Percentiles rank a stretch among this genome's conserved stretches.
Conservation (phyloP, 2,329 filamentous ascomycete genomes). For the Byssothecium circinans region DNA sequence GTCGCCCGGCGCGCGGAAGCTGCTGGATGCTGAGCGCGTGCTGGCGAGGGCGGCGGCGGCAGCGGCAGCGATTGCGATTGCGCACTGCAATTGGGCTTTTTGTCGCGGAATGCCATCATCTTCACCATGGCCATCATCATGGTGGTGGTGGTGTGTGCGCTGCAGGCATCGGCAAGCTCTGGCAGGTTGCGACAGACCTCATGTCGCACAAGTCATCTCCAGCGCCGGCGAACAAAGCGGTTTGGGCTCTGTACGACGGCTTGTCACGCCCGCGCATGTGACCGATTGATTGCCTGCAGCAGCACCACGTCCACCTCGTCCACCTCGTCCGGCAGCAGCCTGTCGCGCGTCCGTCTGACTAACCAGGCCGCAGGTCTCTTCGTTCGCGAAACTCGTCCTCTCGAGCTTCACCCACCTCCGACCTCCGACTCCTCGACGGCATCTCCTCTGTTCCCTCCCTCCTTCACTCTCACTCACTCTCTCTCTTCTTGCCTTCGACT, state of each 20-base stretch:
- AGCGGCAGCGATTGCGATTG: no score
- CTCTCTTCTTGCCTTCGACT: slow-evolving; percentile 26
- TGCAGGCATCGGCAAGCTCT: not conserved
- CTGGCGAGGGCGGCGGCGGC: not conserved
- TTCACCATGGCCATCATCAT: no score
- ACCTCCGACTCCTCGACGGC: slow-evolving; percentile 24
- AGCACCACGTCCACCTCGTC: slow-evolving; percentile 14
- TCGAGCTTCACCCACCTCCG: slow-evolving; percentile 25
- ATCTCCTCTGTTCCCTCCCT: slow-evolving; percentile 32
- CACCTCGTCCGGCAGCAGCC: no score
- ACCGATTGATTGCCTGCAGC: not conserved
- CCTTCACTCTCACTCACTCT: slow-evolving; percentile 22
- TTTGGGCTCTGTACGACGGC: not conserved
- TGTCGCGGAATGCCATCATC: no score
- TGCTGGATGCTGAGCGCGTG: slow-evolving; percentile 5
- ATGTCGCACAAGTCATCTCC: not conserved
- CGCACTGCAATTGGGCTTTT: no score
- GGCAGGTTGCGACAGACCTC: not conserved
- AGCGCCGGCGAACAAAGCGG: not conserved
- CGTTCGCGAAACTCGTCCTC: slow-evolving; percentile 25
- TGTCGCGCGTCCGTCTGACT: slow-evolving; percentile 29
- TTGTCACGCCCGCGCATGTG: not conserved
- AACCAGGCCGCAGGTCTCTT: slow-evolving; percentile 26
- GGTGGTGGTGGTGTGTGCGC: slow-evolving; percentile 1
- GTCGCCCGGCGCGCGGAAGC: slow-evolving; percentile 4